A percentile compares a stretch with the other conserved stretches of the same genome.
phyloP scores from a whole-genome alignment of 305 asterid genomes.

The Euphrasia arctica region DNA sequence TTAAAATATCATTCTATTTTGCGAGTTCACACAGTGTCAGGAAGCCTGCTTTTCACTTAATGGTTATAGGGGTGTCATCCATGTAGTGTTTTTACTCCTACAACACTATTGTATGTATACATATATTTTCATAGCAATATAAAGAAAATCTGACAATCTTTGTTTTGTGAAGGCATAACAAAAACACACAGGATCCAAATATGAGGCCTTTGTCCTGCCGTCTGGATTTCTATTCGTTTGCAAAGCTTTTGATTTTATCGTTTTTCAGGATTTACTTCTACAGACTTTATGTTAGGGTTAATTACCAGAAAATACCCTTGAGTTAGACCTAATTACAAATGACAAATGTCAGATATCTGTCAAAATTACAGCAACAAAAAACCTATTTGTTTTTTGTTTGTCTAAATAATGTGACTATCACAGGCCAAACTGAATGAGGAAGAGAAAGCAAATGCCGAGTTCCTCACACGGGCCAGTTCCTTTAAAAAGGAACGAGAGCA shows the following conservation, averaged over 20 bases:
- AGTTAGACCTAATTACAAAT: background rate
- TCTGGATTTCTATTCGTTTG: background rate
- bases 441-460: constrained; percentile 46
- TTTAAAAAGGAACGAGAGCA: constrained; percentile 59
- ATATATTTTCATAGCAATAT: too few species aligned
- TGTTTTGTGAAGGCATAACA: too few species aligned
- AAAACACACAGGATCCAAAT: background rate
- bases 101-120: too few species aligned
- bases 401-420: constrained; percentile 23
- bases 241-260: background rate
- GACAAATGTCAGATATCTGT: too few species aligned
- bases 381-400: background rate
- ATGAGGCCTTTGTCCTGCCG: background rate
- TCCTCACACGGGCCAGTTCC: constrained; percentile 47
- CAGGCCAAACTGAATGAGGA: constrained; percentile 74
- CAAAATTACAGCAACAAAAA: too few species aligned
- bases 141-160: too few species aligned
- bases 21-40: background rate
- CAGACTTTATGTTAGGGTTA: background rate
- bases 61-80: too few species aligned
- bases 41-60: too few species aligned
- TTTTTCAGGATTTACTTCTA: background rate
- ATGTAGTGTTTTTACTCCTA: background rate
- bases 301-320: background rate
- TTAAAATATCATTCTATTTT: background rate